Percentiles rank a stretch among this genome's conserved stretches.
These are phyloP conservation scores for Kwoniella dejecticola DNA, from an alignment of 768 basidiomycete species.

Conservation along the genomic window DNA sequence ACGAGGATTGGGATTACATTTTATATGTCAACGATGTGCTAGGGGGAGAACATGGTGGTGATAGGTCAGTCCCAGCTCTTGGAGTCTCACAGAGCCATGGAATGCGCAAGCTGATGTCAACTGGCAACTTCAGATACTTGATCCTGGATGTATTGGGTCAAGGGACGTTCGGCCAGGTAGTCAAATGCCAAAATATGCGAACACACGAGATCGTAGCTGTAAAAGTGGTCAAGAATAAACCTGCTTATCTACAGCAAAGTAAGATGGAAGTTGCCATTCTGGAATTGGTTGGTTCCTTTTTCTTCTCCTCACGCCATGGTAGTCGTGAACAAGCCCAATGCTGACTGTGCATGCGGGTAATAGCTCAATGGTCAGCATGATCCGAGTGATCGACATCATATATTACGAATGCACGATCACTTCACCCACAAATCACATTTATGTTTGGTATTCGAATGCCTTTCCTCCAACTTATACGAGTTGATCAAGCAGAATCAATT, in stretches of 20 bases:
- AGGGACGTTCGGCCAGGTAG: conserved; percentile 98
- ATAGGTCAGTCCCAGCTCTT: conserved; percentile 74
- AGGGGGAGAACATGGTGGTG: conserved; percentile 78
- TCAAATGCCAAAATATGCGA: conserved; percentile 99
- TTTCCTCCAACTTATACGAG: conserved; percentile 97
- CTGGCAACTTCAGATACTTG: conserved; percentile 68
- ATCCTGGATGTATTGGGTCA: conserved; percentile 98
- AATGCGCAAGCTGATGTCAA: neutral
- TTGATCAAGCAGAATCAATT: conserved; percentile 99
- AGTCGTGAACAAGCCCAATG: too few species aligned
- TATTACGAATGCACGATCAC: conserved; percentile 88
- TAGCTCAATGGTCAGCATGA: conserved; percentile 94
- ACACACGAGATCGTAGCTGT: conserved; percentile 98
- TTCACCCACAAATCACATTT: conserved; percentile 96
- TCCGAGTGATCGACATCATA: conserved; percentile 93
- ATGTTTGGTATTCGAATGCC: conserved; percentile 94
- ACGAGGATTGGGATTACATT: conserved; percentile 99
- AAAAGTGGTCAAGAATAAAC: conserved; percentile 99
- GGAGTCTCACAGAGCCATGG: neutral
- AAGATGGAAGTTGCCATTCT: conserved; percentile 99
- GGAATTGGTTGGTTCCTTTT: conserved; percentile 71
- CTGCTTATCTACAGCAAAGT: conserved; percentile 98
- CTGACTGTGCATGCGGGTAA: neutral
- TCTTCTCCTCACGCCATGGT: neutral
- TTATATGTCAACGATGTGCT: conserved; percentile 98